Conservation (phyloP, 495 filamentous ascomycete genomes). For the Opeltia flavorubescens region DNA sequence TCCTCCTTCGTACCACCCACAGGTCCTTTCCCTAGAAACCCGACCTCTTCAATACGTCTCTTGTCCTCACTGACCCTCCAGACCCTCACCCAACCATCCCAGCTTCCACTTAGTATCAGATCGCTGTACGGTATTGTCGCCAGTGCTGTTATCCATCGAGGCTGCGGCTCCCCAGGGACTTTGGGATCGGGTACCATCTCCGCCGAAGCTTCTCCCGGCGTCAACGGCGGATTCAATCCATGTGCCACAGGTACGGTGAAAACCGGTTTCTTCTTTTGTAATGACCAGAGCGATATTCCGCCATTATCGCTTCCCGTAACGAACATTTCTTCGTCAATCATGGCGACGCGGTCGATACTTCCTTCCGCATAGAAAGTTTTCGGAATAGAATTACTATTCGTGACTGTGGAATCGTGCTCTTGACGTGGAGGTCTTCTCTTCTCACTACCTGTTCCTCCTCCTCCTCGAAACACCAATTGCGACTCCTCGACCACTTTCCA, state of each 20-base stretch:
- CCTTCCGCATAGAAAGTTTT: constrained; percentile 53
- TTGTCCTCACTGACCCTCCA: constrained; percentile 80
- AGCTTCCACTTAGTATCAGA: constrained; percentile 76
- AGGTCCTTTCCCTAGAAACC: constrained; percentile 38
- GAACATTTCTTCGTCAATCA: constrained; percentile 80
- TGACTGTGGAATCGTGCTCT: constrained; percentile 12
- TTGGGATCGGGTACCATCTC: constrained; percentile 32
- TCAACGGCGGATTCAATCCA: constrained; percentile 57
- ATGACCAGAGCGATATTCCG: constrained; percentile 68
- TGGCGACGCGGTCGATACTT: constrained; percentile 76
- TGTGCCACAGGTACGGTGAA: constrained; percentile 68
- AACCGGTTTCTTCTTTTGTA: constrained; percentile 92
- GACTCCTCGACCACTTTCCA: constrained; percentile 97
- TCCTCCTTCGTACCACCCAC: neutral
- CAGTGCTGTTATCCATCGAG: constrained; percentile 83
- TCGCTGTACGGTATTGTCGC: constrained; percentile 76
- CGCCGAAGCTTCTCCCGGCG: constrained; percentile 51
- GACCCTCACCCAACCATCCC: constrained; percentile 79
- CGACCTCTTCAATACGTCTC: constrained; percentile 56
- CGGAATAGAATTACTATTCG: constrained; percentile 8
- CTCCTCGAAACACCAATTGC: constrained; percentile 88
- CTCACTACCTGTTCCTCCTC: constrained; percentile 41
- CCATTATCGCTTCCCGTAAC: constrained; percentile 90
- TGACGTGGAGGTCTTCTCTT: constrained; percentile 27
- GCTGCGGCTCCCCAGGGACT: constrained; percentile 47